Evolutionary conservation across 192 early-diverging fungal genomes (phyloP).

Genomic region (Phycomyces blakesleeanus): DNA sequence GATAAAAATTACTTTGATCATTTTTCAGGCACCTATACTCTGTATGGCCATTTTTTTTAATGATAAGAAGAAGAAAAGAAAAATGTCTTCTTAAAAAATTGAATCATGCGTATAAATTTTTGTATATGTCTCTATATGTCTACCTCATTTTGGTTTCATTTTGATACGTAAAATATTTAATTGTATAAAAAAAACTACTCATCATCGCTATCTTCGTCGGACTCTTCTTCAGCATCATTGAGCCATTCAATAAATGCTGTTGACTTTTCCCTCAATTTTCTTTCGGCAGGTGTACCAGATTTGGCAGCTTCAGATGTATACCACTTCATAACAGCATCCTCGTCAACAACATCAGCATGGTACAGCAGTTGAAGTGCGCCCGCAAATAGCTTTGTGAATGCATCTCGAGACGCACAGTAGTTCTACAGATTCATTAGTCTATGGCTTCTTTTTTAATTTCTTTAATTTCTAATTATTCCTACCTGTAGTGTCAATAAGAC

Average conservation of each 20-base stretch:
- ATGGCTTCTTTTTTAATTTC: not conserved
- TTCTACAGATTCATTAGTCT: conserved; percentile 24
- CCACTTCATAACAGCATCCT: conserved; percentile 79
- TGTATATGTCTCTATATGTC: no score
- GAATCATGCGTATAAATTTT: no score
- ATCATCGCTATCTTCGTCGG: conserved; percentile 50
- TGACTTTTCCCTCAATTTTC: conserved; percentile 53
- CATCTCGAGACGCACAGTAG: conserved; percentile 45
- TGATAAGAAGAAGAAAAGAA: no score
- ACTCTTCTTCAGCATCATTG: conserved; percentile 68
- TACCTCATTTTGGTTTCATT: no score
- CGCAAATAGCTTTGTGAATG: conserved; percentile 52
- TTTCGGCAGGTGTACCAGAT: conserved; percentile 37
- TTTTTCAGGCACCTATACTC: no score
- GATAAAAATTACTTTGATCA: no score
- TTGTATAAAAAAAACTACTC: conserved; percentile 30
- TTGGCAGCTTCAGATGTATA: conserved; percentile 48
- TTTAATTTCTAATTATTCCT: not conserved
- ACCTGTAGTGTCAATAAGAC: conserved; percentile 48
- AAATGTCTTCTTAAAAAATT: no score
- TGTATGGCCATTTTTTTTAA: no score
- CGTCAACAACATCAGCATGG: conserved; percentile 78
- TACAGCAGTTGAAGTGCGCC: conserved; percentile 64
- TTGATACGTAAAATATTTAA: conserved; percentile 1
- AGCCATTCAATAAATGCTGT: conserved; percentile 67